These are phyloP conservation scores for Gastrolobium bilobum DNA, from an alignment of 306 rosid genomes.

Conservation along the genomic window DNA sequence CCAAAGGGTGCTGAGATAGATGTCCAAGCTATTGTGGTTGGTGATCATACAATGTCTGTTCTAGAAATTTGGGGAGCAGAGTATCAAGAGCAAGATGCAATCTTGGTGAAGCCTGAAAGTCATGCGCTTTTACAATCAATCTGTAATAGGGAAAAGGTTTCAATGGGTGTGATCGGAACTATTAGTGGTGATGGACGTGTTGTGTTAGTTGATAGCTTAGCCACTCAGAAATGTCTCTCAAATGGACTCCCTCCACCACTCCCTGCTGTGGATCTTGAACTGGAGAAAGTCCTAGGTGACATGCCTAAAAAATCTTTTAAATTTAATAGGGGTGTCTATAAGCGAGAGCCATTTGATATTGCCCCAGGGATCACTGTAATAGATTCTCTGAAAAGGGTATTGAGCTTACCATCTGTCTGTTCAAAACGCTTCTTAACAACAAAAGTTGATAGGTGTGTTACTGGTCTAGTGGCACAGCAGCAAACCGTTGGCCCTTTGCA, in stretches of 20 bases:
- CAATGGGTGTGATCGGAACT: slow-evolving; percentile 92
- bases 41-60: slow-evolving; percentile 92
- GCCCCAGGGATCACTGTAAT: slow-evolving; percentile 73
- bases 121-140: slow-evolving; percentile 69
- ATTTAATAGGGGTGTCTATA: slow-evolving; percentile 63
- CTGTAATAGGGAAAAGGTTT: slow-evolving; percentile 81
- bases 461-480: slow-evolving; percentile 92
- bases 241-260: slow-evolving; percentile 74
- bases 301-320: slow-evolving; percentile 86
- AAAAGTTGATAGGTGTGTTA: slow-evolving; percentile 87
- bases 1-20: slow-evolving; percentile 88
- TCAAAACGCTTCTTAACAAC: slow-evolving; percentile 83
- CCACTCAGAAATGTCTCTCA: slow-evolving; percentile 57
- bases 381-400: slow-evolving; percentile 80
- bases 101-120: slow-evolving; percentile 88
- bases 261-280: slow-evolving; percentile 89
- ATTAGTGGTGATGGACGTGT: slow-evolving; percentile 81
- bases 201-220: slow-evolving; percentile 77
- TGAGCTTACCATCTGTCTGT: slow-evolving; percentile 87
- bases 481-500: slow-evolving; percentile 95
- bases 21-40: slow-evolving; percentile 77
- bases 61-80: slow-evolving; percentile 98
- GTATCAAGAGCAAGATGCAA: slow-evolving; percentile 94
- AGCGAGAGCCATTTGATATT: slow-evolving; percentile 77
- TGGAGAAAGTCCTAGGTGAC: slow-evolving; percentile 93